Percentiles rank a stretch among this genome's conserved stretches.
These are phyloP conservation scores for Spathaspora arborariae DNA, from an alignment of 805 yeast species.

Conservation along the genomic window DNA sequence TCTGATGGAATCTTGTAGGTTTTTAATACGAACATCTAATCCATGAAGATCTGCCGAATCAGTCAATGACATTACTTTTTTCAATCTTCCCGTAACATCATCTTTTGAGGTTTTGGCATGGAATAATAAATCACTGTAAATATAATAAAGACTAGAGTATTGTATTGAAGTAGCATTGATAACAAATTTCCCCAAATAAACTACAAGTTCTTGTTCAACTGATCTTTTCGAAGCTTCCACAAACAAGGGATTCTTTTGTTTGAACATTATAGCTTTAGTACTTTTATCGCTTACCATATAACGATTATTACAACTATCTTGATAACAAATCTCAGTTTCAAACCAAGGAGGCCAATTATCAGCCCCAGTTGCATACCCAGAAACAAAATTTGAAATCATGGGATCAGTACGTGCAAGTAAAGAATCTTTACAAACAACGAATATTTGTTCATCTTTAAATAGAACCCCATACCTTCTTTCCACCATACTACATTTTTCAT, in stretches of 20 bases:
- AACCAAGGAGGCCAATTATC: constrained; percentile 87
- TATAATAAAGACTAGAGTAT: constrained; percentile 32
- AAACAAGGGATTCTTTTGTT: constrained; percentile 49
- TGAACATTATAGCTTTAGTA: constrained; percentile 41
- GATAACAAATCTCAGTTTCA: constrained; percentile 63
- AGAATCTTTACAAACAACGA: constrained; percentile 41
- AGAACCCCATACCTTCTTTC: constrained; percentile 57
- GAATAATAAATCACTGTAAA: constrained; percentile 33
- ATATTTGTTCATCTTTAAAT: constrained; percentile 53
- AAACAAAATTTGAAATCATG: constrained; percentile 36
- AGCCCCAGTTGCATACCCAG: constrained; percentile 48
- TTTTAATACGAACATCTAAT: constrained; percentile 24
- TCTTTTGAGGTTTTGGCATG: constrained; percentile 24
- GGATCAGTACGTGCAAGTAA: constrained; percentile 13
- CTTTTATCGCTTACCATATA: constrained; percentile 33
- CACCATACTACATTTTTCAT: constrained; percentile 36
- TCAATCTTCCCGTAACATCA: constrained; percentile 34
- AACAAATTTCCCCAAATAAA: constrained; percentile 35
- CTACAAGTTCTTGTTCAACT: constrained; percentile 27
- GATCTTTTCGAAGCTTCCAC: constrained; percentile 11
- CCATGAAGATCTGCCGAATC: constrained; percentile 35
- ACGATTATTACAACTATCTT: constrained; percentile 27
- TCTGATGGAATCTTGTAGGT: constrained; percentile 29
- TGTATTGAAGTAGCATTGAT: constrained; percentile 36
- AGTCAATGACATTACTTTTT: constrained; percentile 34